Evolutionary conservation across 2,329 filamentous ascomycete genomes (phyloP), one percentile per base, ranked within the genome.

Genomic region (Metarhizium sp.): DNA sequence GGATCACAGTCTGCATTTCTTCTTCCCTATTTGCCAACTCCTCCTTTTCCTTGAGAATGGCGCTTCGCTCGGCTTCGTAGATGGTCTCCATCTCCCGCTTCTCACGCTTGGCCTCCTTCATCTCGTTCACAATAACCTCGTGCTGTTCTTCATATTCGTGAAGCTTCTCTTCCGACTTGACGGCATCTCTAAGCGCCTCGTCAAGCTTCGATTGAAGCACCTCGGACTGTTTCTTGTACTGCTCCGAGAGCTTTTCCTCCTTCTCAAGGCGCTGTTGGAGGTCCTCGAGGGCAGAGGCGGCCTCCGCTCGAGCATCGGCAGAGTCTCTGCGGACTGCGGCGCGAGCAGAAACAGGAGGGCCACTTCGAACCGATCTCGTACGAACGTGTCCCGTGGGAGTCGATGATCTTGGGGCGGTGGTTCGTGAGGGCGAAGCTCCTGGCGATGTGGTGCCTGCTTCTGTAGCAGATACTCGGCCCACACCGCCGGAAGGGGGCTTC

Each of bases 41-140:
- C 61, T 96, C 92, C 74, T 95, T 94, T 70, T 97, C 92, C 72
- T 92, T 90, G 66, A 90, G 84, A 73, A 92, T 88, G 54, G 89
- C 84, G 66, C 86, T 89, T 59, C 90, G 84, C 73, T 99, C 94
- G 48, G 88, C 85, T 70, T 97, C 92, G 69, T 96, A 95, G 60
- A 95, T 92, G 60, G 86, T 85, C 71, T 96, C 92, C 75, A 96
- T 85, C 69, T 99, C 94, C 60, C 92, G 84, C 66, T 90, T 88
- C 71, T 95, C 87, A 60, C 91, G 83, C 34, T 86, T 82, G 55
- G 86, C 79, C 62, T 97, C 92, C 63, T 89, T 84, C 73, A 94
- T 92, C 66, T 95, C 90, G 64, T 89, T 91, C 66, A 85, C 84
- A 54, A 97, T 77, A 7, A 81, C 76, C 70, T 96, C 91, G 57